Conservation (phyloP, 352 stramenopile genomes). For the Globisporangium okanoganense region DNA sequence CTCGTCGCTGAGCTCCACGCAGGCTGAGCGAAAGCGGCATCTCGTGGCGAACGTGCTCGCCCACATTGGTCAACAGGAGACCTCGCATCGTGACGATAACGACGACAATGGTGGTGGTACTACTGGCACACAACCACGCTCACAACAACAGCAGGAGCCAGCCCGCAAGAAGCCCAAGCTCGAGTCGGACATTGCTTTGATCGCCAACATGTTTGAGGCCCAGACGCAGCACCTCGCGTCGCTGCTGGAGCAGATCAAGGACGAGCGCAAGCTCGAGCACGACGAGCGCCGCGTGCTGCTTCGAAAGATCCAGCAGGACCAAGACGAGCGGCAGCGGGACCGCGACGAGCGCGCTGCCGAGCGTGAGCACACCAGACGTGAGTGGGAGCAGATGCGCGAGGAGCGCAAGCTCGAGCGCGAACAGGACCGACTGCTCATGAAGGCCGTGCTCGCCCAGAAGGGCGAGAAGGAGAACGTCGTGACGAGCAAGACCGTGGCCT, state of each 20-base stretch:
- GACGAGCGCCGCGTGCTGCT: constrained; percentile 7
- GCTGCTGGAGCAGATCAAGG: constrained; percentile 11
- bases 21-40: constrained; percentile 8
- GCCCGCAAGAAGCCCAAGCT: constrained; percentile 2
- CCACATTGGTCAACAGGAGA: constrained; percentile 9
- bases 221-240: constrained; percentile 14
- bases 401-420: constrained; percentile 10
- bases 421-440: constrained; percentile 7
- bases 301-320: constrained; percentile 8
- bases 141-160: neutral
- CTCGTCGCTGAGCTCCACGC: neutral
- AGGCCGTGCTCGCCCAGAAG: constrained; percentile 4
- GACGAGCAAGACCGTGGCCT: neutral
- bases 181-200: neutral
- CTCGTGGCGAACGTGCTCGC: constrained; percentile 11
- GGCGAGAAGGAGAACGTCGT: neutral
- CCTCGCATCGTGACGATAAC: neutral
- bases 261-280: constrained; percentile 11
- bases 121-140: neutral
- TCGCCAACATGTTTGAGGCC: constrained; percentile 11
- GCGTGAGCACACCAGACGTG: constrained; percentile 3
- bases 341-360: constrained; percentile 7
- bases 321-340: constrained; percentile 10
- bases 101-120: neutral
- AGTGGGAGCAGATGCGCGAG: constrained; percentile 11